Base-by-base conservation (phyloP, 805 yeast species). In the Suhomyces sp. region DNA sequence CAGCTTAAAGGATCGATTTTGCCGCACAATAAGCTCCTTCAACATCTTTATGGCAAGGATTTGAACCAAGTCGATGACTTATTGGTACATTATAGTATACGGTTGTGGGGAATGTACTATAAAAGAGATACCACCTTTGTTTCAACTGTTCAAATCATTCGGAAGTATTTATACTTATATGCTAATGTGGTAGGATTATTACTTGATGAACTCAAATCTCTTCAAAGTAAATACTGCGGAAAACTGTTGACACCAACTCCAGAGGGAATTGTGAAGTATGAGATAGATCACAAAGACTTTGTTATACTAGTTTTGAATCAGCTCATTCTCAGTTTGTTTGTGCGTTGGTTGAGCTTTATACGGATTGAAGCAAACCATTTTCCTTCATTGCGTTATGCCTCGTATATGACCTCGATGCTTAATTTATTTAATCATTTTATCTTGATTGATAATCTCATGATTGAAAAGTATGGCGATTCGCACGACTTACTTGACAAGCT, bases 341-440 rank as follows among this genome's bases (percentile, higher is more conserved):
- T 51, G 6, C 43, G 54, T 29, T 58, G 63, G 63, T 40, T 59
- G 15, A 46, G 53, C 11, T 51, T 60, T 30, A 40, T 58, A 9
- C 46, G 51, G 23, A 36, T 58, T 10, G 66, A 59, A 36, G 31
- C 44, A 3, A 46, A 42, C 12, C 54, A 60, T 42, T 60, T 56
- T 33, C 61, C 66, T 0, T 45, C 58, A 10, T 44, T 60, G 26
- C 32, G 63, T 19, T 57, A 47, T 33, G 36, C 53, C 3, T 45
- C 56, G 14, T 58, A 53, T 40, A 18, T 53, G n/a, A 54, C 64
- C 10, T 24, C 56, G 2, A 50, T 60, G 45, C 12, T 51, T 14
- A 42, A 49, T 19, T 14, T 48, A 15, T 55, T 55, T 33, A 59
- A 59, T 37, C 55, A 48, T 30, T 57, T 54, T 30, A 22, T 33